Evolutionary conservation across 179 eudicot genomes (phyloP).

Genomic region (Drosera spatulata): DNA sequence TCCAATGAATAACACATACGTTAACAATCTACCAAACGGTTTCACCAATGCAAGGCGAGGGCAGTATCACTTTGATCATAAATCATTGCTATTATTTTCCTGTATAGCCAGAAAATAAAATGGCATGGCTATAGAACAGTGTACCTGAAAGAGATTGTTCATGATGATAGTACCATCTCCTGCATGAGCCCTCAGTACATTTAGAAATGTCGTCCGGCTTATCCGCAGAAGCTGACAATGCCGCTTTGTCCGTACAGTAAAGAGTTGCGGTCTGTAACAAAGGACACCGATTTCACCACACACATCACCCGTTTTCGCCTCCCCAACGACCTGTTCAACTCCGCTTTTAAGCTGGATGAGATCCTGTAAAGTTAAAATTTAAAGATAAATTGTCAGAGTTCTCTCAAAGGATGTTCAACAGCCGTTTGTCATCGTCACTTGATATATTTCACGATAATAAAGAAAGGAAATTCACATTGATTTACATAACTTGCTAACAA

Average conservation of each 20-base stretch:
- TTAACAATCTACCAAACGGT: no score
- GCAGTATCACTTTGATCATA: no score
- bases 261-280: constrained; percentile 87
- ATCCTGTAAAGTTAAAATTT: constrained; percentile 30
- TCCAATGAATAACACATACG: background rate
- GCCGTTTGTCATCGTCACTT: no score
- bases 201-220: constrained; percentile 70
- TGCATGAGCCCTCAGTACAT: constrained; percentile 77
- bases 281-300: constrained; percentile 94
- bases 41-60: no score
- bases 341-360: constrained; percentile 46
- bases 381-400: no score
- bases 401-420: no score
- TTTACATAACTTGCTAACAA: background rate
- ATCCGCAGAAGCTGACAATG: constrained; percentile 69
- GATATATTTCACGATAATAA: background rate
- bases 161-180: constrained; percentile 92
- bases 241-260: constrained; percentile 73
- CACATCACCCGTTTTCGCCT: constrained; percentile 54
- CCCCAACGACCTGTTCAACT: constrained; percentile 58
- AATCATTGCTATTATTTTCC: no score
- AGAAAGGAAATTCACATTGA: constrained; percentile 11
- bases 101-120: background rate
- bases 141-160: constrained; percentile 82
- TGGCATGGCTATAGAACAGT: background rate